These are phyloP conservation scores for Neoascochyta sp. DNA, from an alignment of 2,329 filamentous ascomycete genomes.

Conservation along the genomic window DNA sequence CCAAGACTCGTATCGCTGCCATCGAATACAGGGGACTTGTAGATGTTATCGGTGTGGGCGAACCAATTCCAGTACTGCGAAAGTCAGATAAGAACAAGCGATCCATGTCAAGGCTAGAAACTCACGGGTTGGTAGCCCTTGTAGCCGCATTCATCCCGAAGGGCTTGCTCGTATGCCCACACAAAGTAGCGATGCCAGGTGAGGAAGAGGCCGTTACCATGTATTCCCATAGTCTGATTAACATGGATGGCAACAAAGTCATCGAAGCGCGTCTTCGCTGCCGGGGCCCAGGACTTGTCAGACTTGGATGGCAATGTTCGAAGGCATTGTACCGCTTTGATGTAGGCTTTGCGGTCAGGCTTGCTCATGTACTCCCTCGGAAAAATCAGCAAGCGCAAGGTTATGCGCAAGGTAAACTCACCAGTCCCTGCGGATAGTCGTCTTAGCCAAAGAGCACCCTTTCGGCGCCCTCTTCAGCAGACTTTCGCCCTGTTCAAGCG, in stretches of 20 bases:
- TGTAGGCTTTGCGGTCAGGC: conserved; percentile 13
- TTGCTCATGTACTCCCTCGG: background rate
- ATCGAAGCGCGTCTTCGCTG: conserved; percentile 27
- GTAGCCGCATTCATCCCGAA: conserved; percentile 43
- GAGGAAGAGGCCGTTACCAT: conserved; percentile 29
- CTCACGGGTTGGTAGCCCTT: conserved; percentile 40
- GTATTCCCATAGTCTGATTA: conserved; percentile 26
- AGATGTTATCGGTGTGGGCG: conserved; percentile 35
- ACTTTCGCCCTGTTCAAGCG: no score
- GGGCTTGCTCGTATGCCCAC: conserved; percentile 42
- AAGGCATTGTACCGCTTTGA: conserved; percentile 29
- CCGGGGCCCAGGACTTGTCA: conserved; percentile 15
- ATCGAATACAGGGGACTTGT: conserved; percentile 53
- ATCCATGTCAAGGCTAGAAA: no score
- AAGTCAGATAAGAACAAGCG: no score
- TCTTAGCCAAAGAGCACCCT: no score
- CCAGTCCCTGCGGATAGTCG: no score
- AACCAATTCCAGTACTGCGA: conserved; percentile 56
- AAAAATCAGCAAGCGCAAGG: no score
- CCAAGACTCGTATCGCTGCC: conserved; percentile 48
- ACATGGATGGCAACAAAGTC: conserved; percentile 32
- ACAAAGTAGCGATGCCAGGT: conserved; percentile 44
- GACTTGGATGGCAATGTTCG: conserved; percentile 20
- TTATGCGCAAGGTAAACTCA: no score
- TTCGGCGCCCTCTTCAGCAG: no score